phyloP scores from a whole-genome alignment of 805 yeast species.

The Candida pseudoglaebosa region DNA sequence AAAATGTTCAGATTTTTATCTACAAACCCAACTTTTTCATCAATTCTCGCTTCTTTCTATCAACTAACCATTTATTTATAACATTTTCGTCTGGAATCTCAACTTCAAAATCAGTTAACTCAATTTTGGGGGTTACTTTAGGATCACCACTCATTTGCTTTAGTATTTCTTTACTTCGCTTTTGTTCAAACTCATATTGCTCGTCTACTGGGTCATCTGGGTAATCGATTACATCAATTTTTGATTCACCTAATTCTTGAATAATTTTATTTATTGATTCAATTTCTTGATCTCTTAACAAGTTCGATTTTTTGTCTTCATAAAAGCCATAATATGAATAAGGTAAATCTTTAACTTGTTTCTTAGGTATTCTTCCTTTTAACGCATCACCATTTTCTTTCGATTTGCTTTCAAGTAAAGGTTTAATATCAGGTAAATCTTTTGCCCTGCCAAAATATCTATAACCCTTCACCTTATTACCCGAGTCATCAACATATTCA shows the following conservation, averaged over 20 bases:
- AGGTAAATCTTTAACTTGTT: slow-evolving; percentile 5
- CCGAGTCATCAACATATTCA: slow-evolving; percentile 11
- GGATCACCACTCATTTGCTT: slow-evolving; percentile 5
- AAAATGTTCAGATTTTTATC: too few relatives aligned
- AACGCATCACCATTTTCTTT: slow-evolving; percentile 16
- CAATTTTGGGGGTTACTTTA: slow-evolving; percentile 5
- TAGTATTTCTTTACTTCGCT: slow-evolving; percentile 18
- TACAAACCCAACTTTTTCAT: slow-evolving; percentile 27
- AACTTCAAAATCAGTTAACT: slow-evolving; percentile 18
- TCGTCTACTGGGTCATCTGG: slow-evolving; percentile 10
- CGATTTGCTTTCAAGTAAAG: slow-evolving; percentile 16
- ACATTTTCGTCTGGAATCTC: slow-evolving; percentile 32
- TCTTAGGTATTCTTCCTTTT: slow-evolving; percentile 12
- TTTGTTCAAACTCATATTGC: slow-evolving; percentile 25
- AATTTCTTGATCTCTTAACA: slow-evolving; percentile 3
- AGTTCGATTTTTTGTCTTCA: slow-evolving; percentile 18
- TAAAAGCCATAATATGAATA: slow-evolving; percentile 41
- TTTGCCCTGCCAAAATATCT: slow-evolving; percentile 81
- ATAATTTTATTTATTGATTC: slow-evolving; percentile 11
- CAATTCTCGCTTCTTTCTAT: slow-evolving; percentile 40
- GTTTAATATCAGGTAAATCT: slow-evolving; percentile 67
- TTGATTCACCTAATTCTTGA: slow-evolving; percentile 10
- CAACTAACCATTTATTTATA: slow-evolving; percentile 45
- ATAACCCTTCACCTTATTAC: slow-evolving; percentile 45
- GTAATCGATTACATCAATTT: neutral